Base-by-base conservation (phyloP, 768 basidiomycete species). In the Auricularia heimuer region DNA sequence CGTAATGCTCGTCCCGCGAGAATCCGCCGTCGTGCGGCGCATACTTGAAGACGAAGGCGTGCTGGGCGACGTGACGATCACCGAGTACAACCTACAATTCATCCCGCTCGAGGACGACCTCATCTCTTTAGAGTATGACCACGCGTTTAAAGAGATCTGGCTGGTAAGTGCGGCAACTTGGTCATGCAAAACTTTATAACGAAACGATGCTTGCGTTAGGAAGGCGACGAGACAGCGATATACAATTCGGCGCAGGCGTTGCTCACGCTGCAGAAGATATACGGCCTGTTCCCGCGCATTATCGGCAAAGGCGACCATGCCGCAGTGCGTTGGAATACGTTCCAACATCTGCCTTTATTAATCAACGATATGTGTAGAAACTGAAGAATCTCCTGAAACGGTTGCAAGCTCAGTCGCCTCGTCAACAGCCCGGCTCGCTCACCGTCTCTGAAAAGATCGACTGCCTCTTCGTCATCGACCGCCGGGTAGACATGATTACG, bases 1-100 rank as follows among this genome's bases (percentile, higher is more conserved):
- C 29, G 74, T 98, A 39, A 77, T 99, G 34, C 83, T 97, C 56
- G 91, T 94, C 0, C 97, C 97, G 8, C 82, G 95, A 47, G 79
- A 84, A 44, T 98, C 97, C 2, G 89, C 89, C 4, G 81, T 98
- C 7, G 92, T 95, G 63, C 84, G 86, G 39, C 84, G 87, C 64
- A 87, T 94, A 67, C 77, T 99, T 54, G 94, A 98, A 71, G 95
- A 98, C 73, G 90, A 97, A 71, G 97, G 96, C n/a, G 95, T 99
- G 0, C 82, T 95, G 16, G 97, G 97, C n/a, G 95, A 98, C 70
- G 81, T 99, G 56, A 87, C 84, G 7, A 84, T 98, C 36, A 85
- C 86, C 21, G 84, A 92, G 35, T 96, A 93, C 75, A 92, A 92
- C 73, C 81, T 99, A 29, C 94, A 95, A 70, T 92, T 98, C 70